Evolutionary conservation across 2,329 filamentous ascomycete genomes (phyloP).

Genomic region (Cercospora sojina): DNA sequence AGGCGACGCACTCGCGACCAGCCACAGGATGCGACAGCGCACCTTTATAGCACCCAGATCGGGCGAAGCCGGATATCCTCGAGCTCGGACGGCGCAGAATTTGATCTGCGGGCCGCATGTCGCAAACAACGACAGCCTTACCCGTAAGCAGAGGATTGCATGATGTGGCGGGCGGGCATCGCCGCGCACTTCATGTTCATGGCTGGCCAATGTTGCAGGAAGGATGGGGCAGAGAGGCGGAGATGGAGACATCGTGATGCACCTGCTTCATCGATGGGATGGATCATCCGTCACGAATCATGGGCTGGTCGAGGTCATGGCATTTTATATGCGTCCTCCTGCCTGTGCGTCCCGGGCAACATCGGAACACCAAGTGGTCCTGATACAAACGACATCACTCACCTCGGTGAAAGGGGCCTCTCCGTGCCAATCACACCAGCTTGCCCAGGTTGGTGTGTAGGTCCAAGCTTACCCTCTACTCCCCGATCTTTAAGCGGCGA

Average conservation of each 20-base stretch:
- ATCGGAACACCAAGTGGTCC: slow-evolving; percentile 20
- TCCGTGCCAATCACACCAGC: slow-evolving; percentile 26
- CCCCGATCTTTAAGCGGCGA: slow-evolving; percentile 30
- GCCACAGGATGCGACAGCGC: slow-evolving; percentile 2
- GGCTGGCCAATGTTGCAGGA: not conserved
- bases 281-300: not conserved
- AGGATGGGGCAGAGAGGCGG: not conserved
- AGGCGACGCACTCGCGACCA: not conserved
- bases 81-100: slow-evolving; percentile 24
- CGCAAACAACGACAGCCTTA: slow-evolving; percentile 19
- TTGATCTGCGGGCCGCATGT: slow-evolving; percentile 20
- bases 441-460: slow-evolving; percentile 21
- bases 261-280: slow-evolving; percentile 1
- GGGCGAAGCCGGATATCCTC: slow-evolving; percentile 18
- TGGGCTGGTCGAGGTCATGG: slow-evolving; percentile 6
- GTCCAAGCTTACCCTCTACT: slow-evolving; percentile 26
- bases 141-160: slow-evolving; percentile 17
- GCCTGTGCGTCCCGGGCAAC: slow-evolving; percentile 16
- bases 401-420: slow-evolving; percentile 19
- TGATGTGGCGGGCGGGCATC: not conserved
- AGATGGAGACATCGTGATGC: not conserved
- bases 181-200: not conserved
- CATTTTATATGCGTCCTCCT: slow-evolving; percentile 23
- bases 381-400: slow-evolving; percentile 22
- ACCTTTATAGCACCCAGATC: slow-evolving; percentile 9